A percentile compares a stretch with the other conserved stretches of the same genome.
These are phyloP conservation scores for Chaetomiaceae sp. DNA, from an alignment of 2,329 filamentous ascomycete genomes.

Conservation along the genomic window DNA sequence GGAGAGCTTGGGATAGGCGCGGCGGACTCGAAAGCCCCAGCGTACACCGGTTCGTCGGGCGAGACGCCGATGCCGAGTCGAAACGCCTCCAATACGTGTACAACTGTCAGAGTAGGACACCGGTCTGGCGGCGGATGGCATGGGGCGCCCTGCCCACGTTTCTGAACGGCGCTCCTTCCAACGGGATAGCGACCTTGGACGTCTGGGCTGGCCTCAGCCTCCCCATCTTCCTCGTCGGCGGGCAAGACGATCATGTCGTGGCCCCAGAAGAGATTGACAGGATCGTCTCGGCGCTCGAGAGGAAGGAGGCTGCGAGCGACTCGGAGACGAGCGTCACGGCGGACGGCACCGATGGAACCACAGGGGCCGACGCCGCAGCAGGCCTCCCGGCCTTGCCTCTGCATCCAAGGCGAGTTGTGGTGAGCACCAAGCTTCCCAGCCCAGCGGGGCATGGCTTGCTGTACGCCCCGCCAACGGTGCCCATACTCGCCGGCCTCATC, in stretches of 20 bases:
- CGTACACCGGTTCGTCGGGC: conserved; percentile 70
- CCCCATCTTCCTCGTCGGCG: conserved; percentile 73
- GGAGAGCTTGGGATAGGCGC: conserved; percentile 69
- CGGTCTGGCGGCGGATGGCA: conserved; percentile 77
- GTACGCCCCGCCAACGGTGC: conserved; percentile 69
- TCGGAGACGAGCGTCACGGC: conserved; percentile 20
- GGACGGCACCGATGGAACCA: conserved; percentile 8
- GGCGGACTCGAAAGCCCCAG: conserved; percentile 74
- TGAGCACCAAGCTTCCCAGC: conserved; percentile 63
- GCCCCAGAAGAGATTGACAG: conserved; percentile 64
- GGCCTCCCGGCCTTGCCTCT: conserved; percentile 41
- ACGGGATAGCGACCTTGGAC: conserved; percentile 62
- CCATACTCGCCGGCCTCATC: conserved; percentile 72
- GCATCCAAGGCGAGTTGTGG: conserved; percentile 51
- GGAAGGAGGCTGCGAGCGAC: conserved; percentile 17
- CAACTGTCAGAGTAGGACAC: conserved; percentile 77
- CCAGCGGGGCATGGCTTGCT: conserved; percentile 80
- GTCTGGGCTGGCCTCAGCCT: conserved; percentile 67
- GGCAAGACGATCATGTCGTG: conserved; percentile 69
- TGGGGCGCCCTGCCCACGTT: conserved; percentile 62
- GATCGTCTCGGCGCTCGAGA: conserved; percentile 46
- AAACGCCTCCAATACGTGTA: conserved; percentile 64
- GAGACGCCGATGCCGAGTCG: conserved; percentile 57
- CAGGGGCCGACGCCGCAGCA: background rate
- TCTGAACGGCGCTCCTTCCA: conserved; percentile 42